Conservation (phyloP, 495 filamentous ascomycete species). For the Penicillium salamii region DNA sequence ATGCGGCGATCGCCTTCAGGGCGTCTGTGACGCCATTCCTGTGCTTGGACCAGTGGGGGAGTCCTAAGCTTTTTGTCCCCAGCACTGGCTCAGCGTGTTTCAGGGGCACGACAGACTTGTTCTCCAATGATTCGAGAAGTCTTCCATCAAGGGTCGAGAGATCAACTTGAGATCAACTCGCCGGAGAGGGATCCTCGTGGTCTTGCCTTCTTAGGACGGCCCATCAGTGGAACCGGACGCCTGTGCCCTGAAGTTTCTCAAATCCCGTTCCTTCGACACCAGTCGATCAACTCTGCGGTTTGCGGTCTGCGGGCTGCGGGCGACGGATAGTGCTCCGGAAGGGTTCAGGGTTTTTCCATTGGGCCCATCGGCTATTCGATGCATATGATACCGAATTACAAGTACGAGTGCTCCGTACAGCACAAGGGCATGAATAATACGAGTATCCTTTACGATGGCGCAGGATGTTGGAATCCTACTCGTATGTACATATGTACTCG, state of each 20-base stretch:
- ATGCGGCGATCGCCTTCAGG: constrained; percentile 41
- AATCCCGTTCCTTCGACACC: constrained; percentile 12
- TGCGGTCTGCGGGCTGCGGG: not conserved
- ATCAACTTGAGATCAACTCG: too few relatives aligned
- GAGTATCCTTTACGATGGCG: too few relatives aligned
- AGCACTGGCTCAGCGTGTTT: not conserved
- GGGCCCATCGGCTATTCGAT: not conserved
- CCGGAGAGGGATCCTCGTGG: constrained; percentile 17
- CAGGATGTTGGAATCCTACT: too few relatives aligned
- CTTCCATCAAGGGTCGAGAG: constrained; percentile 2
- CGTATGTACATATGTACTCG: not conserved
- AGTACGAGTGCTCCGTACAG: not conserved
- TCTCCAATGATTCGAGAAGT: constrained; percentile 5
- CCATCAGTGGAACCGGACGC: constrained; percentile 32
- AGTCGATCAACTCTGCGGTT: constrained; percentile 11
- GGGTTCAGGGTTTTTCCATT: constrained; percentile 2
- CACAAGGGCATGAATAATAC: too few relatives aligned
- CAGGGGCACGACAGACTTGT: not conserved
- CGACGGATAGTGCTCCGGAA: constrained; percentile 5
- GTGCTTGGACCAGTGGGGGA: constrained; percentile 6
- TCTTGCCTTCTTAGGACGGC: constrained; percentile 19
- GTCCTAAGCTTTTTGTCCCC: constrained; percentile 1
- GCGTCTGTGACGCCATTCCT: constrained; percentile 34
- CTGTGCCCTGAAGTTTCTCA: constrained; percentile 2
- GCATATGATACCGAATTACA: not conserved